Base-by-base conservation (phyloP, 768 basidiomycete species). In the Kwoniella shandongensis region DNA sequence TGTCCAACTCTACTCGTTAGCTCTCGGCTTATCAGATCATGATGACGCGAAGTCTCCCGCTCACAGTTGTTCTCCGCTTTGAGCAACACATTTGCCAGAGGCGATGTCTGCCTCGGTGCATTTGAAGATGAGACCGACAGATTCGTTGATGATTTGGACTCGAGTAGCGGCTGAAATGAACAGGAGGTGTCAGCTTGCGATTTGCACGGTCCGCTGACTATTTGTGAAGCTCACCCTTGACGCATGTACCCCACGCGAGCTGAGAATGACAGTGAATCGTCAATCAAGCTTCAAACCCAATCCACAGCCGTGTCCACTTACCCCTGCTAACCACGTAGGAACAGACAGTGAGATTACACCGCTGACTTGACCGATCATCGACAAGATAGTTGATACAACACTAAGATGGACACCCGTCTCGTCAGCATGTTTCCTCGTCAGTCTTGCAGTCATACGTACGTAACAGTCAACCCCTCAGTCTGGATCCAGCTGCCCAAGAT, bases 121-220 rank as follows among this genome's bases (percentile, higher is more conserved):
- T 32, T 72, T 39, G 60, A 80, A 77, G 1, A 20, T 13, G 0
- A 79, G 58, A 2, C 77, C 76, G 8, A 51, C 26, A 13, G 66
- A 59, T 50, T 79, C 78, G 56, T 80, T 79, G 70, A 79, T 78
- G 48, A 77, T 70, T 22, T 74, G 66, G 2, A 79, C 51, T n/a
- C 62, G 52, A 1, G 74, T 69, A 4, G 76, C 73, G 18, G 74
- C 70, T 66, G 48, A 44, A 29, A 58, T 26, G 13, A 32, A 18
- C 26, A n/a, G 30, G 27, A 40, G 5, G 30, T 41, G 18, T 23
- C 38, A 36, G 50, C 27, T 38, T 3, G 0, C 38, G 12, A 12
- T 2, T 2, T 13, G 2, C 17, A 7, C 25, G 26, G 22, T 11
- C 4, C 45, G 17, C 20, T 32, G 18, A 17, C 35, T 3, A 20